Conservation (phyloP, 305 asterid species). For the Withania somnifera region DNA sequence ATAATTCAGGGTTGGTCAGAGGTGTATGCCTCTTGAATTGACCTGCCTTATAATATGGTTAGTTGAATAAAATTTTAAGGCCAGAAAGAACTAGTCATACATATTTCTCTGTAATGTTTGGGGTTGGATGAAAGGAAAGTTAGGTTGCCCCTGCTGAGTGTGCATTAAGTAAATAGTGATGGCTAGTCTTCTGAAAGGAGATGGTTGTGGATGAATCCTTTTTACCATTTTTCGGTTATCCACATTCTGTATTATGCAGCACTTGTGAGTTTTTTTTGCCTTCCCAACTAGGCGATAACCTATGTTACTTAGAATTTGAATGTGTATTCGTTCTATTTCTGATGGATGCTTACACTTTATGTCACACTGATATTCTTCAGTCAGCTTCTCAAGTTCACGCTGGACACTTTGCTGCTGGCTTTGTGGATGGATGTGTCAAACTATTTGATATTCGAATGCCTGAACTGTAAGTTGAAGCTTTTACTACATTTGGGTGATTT, state of each 20-base stretch:
- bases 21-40: neutral
- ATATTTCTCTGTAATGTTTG: neutral
- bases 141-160: neutral
- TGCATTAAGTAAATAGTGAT: neutral
- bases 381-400: conserved; percentile 96
- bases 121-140: neutral
- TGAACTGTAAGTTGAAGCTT: conserved; percentile 58
- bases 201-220: neutral
- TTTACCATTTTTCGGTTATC: neutral
- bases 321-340: neutral
- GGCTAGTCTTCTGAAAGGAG: neutral
- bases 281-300: neutral
- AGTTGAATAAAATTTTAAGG: neutral
- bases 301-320: neutral
- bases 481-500: neutral
- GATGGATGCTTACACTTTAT: neutral
- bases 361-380: conserved; percentile 27
- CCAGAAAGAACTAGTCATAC: neutral
- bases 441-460: conserved; percentile 80
- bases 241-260: neutral
- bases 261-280: neutral
- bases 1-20: neutral
- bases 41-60: neutral
- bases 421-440: conserved; percentile 80
- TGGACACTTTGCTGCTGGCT: conserved; percentile 94